Base-by-base conservation (phyloP, 805 yeast genomes). In the Brettanomyces custersianus region DNA sequence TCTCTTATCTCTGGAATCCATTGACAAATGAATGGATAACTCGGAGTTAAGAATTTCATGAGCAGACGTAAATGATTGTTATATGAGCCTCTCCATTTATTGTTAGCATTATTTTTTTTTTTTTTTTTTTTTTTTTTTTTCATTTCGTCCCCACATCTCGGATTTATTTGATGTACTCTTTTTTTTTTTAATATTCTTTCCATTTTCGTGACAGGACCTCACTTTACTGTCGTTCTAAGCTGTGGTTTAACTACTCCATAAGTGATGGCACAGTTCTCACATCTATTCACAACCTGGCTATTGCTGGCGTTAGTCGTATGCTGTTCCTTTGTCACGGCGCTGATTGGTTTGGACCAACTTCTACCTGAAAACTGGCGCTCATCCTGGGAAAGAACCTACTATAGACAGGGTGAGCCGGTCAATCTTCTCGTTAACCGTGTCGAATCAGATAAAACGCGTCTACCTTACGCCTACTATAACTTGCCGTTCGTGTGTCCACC, bases 401-500 rank as follows among this genome's bases (percentile, higher is more conserved):
- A 62, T 42, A 43, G 45, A 4, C 35, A 46, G 6, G 84, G 81
- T 1, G 84, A 86, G 20, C 60, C 56, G 23, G 85, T 86, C 3
- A 80, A 80, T 16, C 57, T 86, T 12, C 55, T 76, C 18, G 87
- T 83, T 19, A 85, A 86, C 57, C 80, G 84, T 45, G 77, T 82
- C 2, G 86, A 81, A 44, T 79, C 92, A 0, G 85, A 81, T 47
- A 59, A 70, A n/a, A 77, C 85, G 1, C 85, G 80, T 48, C 63
- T 81, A 8, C 94, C 94, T 2, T 82, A 66, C 51, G 75, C 81
- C 0, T 86, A 83, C 55, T 77, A 80, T 55, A 83, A 78, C 38
- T 62, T 87, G 34, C 85, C 84, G 2, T 86, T 85, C 54, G 78
- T 83, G 2, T 86, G 95, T 57, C 85, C 90, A 0, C 75, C 82